Conservation (phyloP, 2,329 filamentous ascomycete species). For the Aspergillus sp. region DNA sequence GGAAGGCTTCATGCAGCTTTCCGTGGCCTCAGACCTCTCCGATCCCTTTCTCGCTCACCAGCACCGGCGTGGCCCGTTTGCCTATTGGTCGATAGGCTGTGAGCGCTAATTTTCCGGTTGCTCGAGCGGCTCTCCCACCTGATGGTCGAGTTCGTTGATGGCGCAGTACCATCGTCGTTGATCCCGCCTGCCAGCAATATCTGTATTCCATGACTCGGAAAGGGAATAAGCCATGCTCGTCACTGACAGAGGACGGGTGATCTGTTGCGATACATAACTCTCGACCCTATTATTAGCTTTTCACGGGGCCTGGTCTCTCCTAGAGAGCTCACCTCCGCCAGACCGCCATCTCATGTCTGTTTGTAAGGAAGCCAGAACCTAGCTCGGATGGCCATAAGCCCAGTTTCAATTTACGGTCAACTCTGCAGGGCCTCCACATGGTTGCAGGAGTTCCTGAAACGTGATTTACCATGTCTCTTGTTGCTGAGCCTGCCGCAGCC, state of each 20-base stretch:
- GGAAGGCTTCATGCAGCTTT: conserved; percentile 28
- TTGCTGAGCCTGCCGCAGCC: conserved; percentile 18
- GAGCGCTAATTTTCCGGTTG: conserved; percentile 25
- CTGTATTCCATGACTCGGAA: conserved; percentile 6
- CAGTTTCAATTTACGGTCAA: conserved; percentile 14
- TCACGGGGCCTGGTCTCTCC: background rate
- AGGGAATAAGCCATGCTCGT: background rate
- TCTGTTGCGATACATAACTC: conserved; percentile 11
- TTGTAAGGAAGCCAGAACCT: conserved; percentile 25
- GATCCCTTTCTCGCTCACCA: conserved; percentile 25
- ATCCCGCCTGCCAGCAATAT: conserved; percentile 1
- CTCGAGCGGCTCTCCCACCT: conserved; percentile 15
- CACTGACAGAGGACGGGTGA: conserved; percentile 1
- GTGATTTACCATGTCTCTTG: conserved; percentile 22
- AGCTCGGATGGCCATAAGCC: conserved; percentile 13
- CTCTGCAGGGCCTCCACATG: conserved; percentile 31
- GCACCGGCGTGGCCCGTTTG: conserved; percentile 6
- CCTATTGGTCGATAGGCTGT: conserved; percentile 24
- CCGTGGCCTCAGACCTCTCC: conserved; percentile 35
- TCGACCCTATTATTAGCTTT: conserved; percentile 1
- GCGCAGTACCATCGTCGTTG: conserved; percentile 12
- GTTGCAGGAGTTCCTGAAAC: conserved; percentile 26
- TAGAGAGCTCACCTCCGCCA: conserved; percentile 12
- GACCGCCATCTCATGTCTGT: conserved; percentile 25
- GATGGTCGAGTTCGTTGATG: conserved; percentile 19